Conservation (phyloP, 2,329 filamentous ascomycete genomes). For the Xylaria sp. region DNA sequence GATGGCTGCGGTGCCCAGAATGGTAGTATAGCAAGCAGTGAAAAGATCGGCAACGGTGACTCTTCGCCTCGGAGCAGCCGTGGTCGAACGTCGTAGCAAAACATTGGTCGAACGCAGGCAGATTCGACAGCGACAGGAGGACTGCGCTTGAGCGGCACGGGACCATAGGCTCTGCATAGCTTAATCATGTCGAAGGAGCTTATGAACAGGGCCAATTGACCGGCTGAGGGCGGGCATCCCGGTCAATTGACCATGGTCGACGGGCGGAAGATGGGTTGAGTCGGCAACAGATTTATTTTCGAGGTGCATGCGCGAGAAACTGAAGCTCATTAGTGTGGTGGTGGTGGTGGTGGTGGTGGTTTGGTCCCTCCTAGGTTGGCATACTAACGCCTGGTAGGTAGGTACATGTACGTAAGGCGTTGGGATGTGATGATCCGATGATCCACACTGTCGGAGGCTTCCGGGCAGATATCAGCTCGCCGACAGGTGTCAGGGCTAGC, state of each 20-base stretch:
- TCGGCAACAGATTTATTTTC: neutral
- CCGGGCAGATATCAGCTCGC: neutral
- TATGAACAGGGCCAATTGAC: conserved; percentile 19
- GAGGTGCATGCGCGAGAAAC: neutral
- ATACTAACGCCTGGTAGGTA: too few relatives aligned
- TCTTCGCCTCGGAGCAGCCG: conserved; percentile 61
- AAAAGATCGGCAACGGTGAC: conserved; percentile 65
- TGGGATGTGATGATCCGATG: conserved; percentile 16
- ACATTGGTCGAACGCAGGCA: conserved; percentile 64
- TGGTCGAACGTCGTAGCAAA: conserved; percentile 63
- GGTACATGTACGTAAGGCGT: too few relatives aligned
- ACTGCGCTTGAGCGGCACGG: conserved; percentile 70
- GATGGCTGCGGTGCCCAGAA: conserved; percentile 73
- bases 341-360: neutral
- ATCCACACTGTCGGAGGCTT: neutral
- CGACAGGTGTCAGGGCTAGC: conserved; percentile 1
- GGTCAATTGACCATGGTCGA: conserved; percentile 32
- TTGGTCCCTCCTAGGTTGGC: neutral
- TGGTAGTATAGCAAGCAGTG: conserved; percentile 75
- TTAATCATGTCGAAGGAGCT: conserved; percentile 48
- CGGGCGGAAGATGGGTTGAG: neutral
- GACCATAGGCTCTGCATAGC: conserved; percentile 77
- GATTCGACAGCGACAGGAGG: conserved; percentile 70
- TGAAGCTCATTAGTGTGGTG: neutral
- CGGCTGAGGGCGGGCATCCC: conserved; percentile 25